phyloP scores from a whole-genome alignment of 2,329 filamentous ascomycete species.

The Hypoxylon sp. region DNA sequence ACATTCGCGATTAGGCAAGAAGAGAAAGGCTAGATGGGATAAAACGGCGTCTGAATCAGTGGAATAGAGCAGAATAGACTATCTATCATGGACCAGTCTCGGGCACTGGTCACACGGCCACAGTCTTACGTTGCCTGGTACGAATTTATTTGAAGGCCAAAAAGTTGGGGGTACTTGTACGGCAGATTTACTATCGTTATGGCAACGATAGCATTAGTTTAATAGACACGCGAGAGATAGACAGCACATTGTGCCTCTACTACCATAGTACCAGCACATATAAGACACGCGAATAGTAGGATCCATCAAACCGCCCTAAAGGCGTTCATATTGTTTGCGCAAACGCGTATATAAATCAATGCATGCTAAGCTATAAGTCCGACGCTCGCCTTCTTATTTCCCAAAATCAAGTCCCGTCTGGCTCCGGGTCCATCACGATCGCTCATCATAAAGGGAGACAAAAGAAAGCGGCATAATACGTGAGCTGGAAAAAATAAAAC shows the following conservation, averaged over 20 bases:
- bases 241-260: background rate
- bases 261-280: background rate
- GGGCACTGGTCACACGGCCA: no score
- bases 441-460: constrained; percentile 15
- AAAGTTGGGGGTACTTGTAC: background rate
- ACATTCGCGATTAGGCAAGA: no score
- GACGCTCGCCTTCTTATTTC: constrained; percentile 4
- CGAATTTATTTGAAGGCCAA: background rate
- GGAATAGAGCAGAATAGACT: no score
- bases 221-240: background rate
- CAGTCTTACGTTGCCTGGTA: background rate
- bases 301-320: constrained; percentile 12
- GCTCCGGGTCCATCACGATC: background rate
- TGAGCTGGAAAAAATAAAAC: background rate
- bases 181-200: background rate
- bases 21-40: no score
- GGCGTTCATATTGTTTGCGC: constrained; percentile 19
- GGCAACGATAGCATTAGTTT: background rate
- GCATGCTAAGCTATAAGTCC: constrained; percentile 20
- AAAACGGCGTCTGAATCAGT: background rate
- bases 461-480: constrained; percentile 7
- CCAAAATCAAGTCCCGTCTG: constrained; percentile 4
- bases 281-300: background rate
- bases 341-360: constrained; percentile 23
- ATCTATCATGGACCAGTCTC: no score